These are phyloP conservation scores for Phytophthora ohioensis DNA, from an alignment of 352 stramenopile genomes.

Conservation along the genomic window DNA sequence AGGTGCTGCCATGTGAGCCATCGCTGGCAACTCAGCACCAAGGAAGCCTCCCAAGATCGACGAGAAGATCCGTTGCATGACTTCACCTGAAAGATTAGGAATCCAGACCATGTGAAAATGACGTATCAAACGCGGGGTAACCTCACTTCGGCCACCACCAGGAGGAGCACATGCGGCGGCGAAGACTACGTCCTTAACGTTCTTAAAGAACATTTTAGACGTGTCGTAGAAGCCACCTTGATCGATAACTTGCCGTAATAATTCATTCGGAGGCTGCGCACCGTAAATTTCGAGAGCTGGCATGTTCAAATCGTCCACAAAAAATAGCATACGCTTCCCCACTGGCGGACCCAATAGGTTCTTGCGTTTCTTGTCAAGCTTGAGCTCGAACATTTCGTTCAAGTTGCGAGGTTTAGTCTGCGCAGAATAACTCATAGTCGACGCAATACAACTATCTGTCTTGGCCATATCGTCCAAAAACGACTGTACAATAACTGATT, in stretches of 20 bases:
- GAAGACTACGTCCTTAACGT: conserved; percentile 89
- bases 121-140: conserved; percentile 85
- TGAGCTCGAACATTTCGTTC: conserved; percentile 85
- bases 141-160: conserved; percentile 87
- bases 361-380: conserved; percentile 88
- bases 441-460: conserved; percentile 79
- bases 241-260: conserved; percentile 93
- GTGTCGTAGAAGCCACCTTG: conserved; percentile 92
- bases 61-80: conserved; percentile 92
- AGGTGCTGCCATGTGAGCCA: conserved; percentile 74
- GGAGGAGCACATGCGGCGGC: conserved; percentile 87
- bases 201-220: conserved; percentile 95
- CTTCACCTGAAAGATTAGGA: conserved; percentile 80
- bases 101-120: conserved; percentile 95
- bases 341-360: conserved; percentile 77
- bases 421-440: conserved; percentile 91
- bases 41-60: conserved; percentile 93
- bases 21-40: conserved; percentile 61
- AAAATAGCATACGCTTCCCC: conserved; percentile 88
- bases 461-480: conserved; percentile 92
- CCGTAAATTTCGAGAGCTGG: conserved; percentile 93
- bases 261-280: conserved; percentile 92
- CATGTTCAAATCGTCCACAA: conserved; percentile 96
- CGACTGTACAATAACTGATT: conserved; percentile 92
- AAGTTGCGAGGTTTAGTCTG: conserved; percentile 90